Evolutionary conservation across 805 yeast genomes (phyloP).

Genomic region (Metschnikowia dekortorum): DNA sequence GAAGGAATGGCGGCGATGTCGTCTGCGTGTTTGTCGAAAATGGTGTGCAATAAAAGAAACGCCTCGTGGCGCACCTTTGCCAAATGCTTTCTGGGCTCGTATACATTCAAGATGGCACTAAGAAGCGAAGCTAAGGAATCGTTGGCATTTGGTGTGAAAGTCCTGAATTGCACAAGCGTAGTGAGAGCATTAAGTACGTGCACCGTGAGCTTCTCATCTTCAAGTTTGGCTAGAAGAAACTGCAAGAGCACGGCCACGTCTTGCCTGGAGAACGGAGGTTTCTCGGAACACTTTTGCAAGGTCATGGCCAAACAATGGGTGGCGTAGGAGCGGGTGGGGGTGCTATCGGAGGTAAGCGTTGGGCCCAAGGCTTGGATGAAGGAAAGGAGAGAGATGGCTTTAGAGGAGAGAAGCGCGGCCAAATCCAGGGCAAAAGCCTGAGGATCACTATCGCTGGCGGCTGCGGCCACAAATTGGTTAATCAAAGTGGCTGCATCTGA

Average conservation of each 20-base stretch:
- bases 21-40: slow-evolving; percentile 27
- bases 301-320: slow-evolving; percentile 39
- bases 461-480: slow-evolving; percentile 34
- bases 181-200: slow-evolving; percentile 53
- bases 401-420: slow-evolving; percentile 19
- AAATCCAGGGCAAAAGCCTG: slow-evolving; percentile 20
- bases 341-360: slow-evolving; percentile 57
- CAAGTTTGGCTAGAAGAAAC: slow-evolving; percentile 63
- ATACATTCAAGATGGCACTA: slow-evolving; percentile 21
- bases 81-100: slow-evolving; percentile 53
- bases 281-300: slow-evolving; percentile 23
- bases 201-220: slow-evolving; percentile 53
- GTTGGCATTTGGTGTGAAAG: slow-evolving; percentile 31
- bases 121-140: slow-evolving; percentile 37
- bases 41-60: slow-evolving; percentile 44
- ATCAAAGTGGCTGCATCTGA: slow-evolving; percentile 27
- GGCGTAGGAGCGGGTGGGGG: slow-evolving; percentile 44
- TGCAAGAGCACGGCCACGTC: slow-evolving; percentile 48
- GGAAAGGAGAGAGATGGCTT: slow-evolving; percentile 40
- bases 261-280: slow-evolving; percentile 30
- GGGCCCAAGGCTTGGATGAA: slow-evolving; percentile 59
- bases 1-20: slow-evolving; percentile 15
- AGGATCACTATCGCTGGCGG: slow-evolving; percentile 23
- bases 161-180: slow-evolving; percentile 49
- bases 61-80: slow-evolving; percentile 61